These are phyloP conservation scores for Pontederia crassipes DNA, from an alignment of 176 grass and related monocot genomes.

Conservation along the genomic window DNA sequence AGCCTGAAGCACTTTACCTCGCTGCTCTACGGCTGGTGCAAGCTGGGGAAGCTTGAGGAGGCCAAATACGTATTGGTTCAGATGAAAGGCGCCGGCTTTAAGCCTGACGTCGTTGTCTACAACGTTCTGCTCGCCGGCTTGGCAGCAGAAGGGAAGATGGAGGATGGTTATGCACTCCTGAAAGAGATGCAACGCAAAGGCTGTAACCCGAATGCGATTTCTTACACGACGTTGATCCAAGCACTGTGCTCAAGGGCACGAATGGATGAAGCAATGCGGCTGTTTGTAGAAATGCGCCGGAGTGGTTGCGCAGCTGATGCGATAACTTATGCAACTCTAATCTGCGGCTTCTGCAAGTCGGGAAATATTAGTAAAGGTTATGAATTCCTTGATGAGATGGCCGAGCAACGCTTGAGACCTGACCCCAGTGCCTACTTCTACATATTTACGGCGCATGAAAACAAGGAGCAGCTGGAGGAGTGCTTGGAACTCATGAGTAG, in stretches of 20 bases:
- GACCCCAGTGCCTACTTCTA: constrained; percentile 53
- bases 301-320: constrained; percentile 51
- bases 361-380: constrained; percentile 56
- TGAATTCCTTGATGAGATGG: constrained; percentile 62
- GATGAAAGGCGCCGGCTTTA: constrained; percentile 54
- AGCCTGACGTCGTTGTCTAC: constrained; percentile 70
- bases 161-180: constrained; percentile 64
- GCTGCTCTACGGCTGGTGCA: constrained; percentile 89
- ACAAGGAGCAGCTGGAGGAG: constrained; percentile 78
- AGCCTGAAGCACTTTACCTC: constrained; percentile 73
- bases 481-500: constrained; percentile 72
- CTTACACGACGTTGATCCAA: constrained; percentile 92
- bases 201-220: constrained; percentile 65
- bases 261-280: constrained; percentile 69
- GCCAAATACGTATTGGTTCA: constrained; percentile 80
- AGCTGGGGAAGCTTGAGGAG: constrained; percentile 73
- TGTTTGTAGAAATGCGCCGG: constrained; percentile 98
- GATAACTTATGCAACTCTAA: constrained; percentile 57
- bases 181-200: constrained; percentile 64
- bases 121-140: constrained; percentile 88
- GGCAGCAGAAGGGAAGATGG: constrained; percentile 58
- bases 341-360: constrained; percentile 66
- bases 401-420: constrained; percentile 39
- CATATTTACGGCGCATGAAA: constrained; percentile 61
- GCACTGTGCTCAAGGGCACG: constrained; percentile 55